phyloP scores from a whole-genome alignment of 805 yeast species.

The Komagataella kurtzmanii region DNA sequence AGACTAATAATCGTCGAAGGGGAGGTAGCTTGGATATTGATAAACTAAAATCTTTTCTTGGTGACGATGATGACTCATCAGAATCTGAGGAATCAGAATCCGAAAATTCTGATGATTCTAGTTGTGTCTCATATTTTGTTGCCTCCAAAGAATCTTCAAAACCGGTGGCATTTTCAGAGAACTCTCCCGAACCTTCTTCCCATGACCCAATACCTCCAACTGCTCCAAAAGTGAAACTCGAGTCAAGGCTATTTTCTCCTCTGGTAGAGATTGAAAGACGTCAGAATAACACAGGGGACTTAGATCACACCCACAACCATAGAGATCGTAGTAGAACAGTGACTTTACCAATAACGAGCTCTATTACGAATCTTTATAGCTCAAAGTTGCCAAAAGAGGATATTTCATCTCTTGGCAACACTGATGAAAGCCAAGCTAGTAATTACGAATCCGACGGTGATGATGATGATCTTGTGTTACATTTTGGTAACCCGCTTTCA shows the following conservation, averaged over 20 bases:
- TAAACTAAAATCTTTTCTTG: background rate
- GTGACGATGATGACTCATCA: background rate
- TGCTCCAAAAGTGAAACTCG: background rate
- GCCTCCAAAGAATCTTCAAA: background rate
- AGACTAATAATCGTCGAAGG: background rate
- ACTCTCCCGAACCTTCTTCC: background rate
- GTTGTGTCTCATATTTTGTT: background rate
- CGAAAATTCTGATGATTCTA: background rate
- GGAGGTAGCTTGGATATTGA: background rate
- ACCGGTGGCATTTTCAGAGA: background rate
- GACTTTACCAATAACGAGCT: background rate
- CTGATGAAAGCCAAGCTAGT: background rate
- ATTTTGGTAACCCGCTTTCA: conserved; percentile 3
- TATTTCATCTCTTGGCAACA: background rate
- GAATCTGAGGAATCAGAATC: background rate
- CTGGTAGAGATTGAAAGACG: background rate
- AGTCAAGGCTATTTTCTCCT: background rate
- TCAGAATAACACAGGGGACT: background rate
- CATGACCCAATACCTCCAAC: background rate
- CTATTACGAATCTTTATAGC: background rate
- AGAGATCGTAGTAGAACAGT: background rate
- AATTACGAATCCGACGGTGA: conserved; percentile 1
- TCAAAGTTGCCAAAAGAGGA: background rate
- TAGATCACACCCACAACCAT: background rate
- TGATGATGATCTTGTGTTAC: conserved; percentile 6